Evolutionary conservation across 805 yeast species (phyloP).

Genomic region (Lachancea thermotolerans): DNA sequence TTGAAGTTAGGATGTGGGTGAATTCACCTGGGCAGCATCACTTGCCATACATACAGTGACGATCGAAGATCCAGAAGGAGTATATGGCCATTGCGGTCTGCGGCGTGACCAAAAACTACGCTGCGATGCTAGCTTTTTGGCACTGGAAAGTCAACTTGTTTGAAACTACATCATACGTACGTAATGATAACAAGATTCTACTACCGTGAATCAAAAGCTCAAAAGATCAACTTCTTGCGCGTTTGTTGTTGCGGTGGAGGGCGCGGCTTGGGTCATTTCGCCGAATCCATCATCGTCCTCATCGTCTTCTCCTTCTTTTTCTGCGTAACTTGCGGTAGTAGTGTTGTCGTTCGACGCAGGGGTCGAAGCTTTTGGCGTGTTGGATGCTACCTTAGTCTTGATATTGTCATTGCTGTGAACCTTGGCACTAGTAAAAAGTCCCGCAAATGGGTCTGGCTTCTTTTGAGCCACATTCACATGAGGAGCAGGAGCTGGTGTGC

Average conservation of each 20-base stretch:
- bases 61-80: constrained; percentile 85
- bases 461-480: constrained; percentile 34
- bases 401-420: neutral
- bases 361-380: neutral
- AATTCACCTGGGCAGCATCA: too few species aligned
- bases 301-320: constrained; percentile 5
- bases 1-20: neutral
- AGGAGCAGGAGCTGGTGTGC: constrained; percentile 18
- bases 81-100: constrained; percentile 50
- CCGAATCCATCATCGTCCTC: constrained; percentile 32
- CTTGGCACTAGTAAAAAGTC: constrained; percentile 61
- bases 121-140: too few species aligned
- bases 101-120: too few species aligned
- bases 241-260: constrained; percentile 4
- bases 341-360: neutral
- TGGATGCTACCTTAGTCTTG: too few species aligned
- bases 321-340: neutral
- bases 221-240: constrained; percentile 27
- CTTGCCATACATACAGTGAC: constrained; percentile 57
- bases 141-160: too few species aligned
- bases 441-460: constrained; percentile 63
- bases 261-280: constrained; percentile 21
- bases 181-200: neutral
- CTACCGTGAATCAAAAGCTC: constrained; percentile 19
- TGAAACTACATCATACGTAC: neutral